These are phyloP conservation scores for Alternaria burnsii DNA, from an alignment of 2,329 filamentous ascomycete genomes.

Conservation along the genomic window DNA sequence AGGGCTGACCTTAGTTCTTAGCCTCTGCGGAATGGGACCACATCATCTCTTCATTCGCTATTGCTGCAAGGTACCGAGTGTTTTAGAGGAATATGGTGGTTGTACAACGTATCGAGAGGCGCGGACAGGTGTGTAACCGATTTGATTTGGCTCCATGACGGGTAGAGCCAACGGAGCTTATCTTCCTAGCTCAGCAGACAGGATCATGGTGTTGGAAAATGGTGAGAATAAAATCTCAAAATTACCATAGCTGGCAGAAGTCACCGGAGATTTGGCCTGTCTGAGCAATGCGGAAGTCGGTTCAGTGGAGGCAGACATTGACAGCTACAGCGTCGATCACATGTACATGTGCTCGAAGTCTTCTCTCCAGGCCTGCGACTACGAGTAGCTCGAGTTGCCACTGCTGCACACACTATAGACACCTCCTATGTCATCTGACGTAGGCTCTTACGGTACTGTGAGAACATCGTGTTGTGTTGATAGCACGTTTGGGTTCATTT, in stretches of 20 bases:
- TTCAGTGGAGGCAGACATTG: conserved; percentile 3
- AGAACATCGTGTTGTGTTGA: background rate
- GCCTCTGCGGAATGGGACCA: conserved; percentile 13
- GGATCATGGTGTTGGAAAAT: conserved; percentile 23
- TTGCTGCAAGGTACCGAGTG: background rate
- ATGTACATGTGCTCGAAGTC: background rate
- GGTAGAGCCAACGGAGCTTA: conserved; percentile 5
- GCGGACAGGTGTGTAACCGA: conserved; percentile 18
- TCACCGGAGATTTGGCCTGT: conserved; percentile 10
- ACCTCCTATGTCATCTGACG: background rate
- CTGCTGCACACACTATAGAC: background rate
- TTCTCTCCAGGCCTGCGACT: background rate
- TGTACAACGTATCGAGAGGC: conserved; percentile 5
- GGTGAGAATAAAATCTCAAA: conserved; percentile 9
- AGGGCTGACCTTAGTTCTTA: conserved; percentile 9
- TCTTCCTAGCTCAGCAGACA: conserved; percentile 8
- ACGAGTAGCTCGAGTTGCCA: background rate
- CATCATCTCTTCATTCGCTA: conserved; percentile 2
- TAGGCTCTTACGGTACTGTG: background rate
- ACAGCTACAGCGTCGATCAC: conserved; percentile 2
- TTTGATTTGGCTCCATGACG: conserved; percentile 10
- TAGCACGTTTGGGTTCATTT: conserved; percentile 19
- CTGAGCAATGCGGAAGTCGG: conserved; percentile 14
- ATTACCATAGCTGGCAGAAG: background rate
- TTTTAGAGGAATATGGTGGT: background rate